These are phyloP conservation scores for Rosa multiflora DNA, from an alignment of 306 rosid genomes.

Conservation along the genomic window DNA sequence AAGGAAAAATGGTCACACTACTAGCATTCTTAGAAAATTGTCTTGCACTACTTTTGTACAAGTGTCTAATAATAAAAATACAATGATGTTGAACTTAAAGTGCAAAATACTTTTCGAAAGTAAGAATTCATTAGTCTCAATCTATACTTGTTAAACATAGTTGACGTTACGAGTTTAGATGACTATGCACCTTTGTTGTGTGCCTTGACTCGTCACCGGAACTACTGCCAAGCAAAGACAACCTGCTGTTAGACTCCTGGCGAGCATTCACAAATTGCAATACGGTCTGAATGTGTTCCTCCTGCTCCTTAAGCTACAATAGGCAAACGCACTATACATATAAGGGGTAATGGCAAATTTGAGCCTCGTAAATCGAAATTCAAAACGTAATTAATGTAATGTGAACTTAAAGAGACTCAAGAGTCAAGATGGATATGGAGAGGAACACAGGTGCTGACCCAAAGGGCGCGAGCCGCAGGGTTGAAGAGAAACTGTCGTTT, in stretches of 20 bases:
- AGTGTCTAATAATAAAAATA: no score
- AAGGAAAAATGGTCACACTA: no score
- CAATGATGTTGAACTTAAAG: no score
- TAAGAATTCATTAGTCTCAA: no score
- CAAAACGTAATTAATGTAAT: neutral
- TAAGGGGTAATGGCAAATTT: neutral
- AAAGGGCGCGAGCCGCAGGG: neutral
- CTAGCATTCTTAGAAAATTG: no score
- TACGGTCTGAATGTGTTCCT: neutral
- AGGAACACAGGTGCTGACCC: neutral
- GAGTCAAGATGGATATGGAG: neutral
- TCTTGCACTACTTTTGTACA: no score
- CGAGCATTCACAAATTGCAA: neutral
- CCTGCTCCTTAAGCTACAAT: neutral
- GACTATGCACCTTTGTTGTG: neutral
- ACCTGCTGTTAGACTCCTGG: neutral
- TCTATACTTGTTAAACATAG: no score
- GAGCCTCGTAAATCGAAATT: neutral
- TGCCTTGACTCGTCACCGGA: neutral
- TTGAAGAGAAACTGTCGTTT: neutral
- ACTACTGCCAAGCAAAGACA: neutral
- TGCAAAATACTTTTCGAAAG: no score
- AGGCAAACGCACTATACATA: neutral
- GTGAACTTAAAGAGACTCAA: neutral
- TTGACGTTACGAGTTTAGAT: neutral